Conservation (phyloP, 176 grass and related monocot genomes). For the Aegilops longissima region DNA sequence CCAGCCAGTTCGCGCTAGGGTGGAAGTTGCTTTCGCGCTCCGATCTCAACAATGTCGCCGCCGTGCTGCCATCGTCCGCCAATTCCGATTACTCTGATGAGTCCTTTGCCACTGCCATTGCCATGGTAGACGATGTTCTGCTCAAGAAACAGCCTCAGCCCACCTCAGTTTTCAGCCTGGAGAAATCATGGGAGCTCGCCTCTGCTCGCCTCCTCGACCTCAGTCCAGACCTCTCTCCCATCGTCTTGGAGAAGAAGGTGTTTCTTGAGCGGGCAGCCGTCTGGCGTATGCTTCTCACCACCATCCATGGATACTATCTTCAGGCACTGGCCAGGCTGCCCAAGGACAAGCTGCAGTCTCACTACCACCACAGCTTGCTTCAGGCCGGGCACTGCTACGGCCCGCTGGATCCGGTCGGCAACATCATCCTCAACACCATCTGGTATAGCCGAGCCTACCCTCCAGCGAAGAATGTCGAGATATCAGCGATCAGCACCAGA, state of each 20-base stretch:
- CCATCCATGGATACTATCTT: slow-evolving; percentile 20
- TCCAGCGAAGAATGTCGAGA: neutral
- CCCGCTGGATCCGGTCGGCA: neutral
- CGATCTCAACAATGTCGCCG: no score
- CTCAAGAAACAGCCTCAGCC: neutral
- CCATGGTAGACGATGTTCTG: neutral
- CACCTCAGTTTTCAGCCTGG: neutral
- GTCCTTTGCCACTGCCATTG: no score
- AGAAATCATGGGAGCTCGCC: neutral
- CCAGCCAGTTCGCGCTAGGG: neutral
- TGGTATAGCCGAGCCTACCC: neutral
- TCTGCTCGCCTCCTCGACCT: neutral
- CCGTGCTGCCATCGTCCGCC: no score
- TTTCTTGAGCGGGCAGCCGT: neutral
- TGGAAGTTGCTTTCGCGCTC: no score
- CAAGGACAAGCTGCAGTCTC: neutral
- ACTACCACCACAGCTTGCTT: neutral
- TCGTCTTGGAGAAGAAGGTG: neutral
- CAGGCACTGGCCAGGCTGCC: neutral
- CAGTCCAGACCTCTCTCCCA: neutral
- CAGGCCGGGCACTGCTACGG: neutral
- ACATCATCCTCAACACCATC: neutral
- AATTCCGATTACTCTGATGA: no score
- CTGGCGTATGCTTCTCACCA: neutral
- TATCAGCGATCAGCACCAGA: neutral